Conservation (phyloP, 2,329 filamentous ascomycete genomes). For the Xylariomycetidae sp. region DNA sequence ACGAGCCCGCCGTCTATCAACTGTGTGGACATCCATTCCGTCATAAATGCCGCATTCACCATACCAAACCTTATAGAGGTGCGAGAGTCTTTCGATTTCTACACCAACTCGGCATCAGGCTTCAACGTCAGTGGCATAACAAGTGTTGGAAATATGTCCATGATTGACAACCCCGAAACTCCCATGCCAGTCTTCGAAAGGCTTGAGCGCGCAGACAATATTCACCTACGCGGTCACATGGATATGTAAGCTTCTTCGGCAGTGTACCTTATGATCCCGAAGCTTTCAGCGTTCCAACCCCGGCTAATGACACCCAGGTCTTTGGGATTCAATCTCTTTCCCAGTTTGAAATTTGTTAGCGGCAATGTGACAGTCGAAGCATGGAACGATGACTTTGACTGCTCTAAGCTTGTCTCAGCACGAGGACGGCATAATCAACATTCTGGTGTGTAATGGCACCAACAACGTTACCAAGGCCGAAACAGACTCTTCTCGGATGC, state of each 20-base stretch:
- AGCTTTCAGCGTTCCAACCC: too few species aligned
- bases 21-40: too few species aligned
- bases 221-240: slow-evolving; percentile 5
- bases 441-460: slow-evolving; percentile 4
- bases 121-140: slow-evolving; percentile 3
- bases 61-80: too few species aligned
- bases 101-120: too few species aligned
- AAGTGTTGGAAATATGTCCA: background rate
- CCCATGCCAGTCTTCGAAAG: slow-evolving; percentile 1
- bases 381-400: slow-evolving; percentile 10
- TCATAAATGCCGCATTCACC: too few species aligned
- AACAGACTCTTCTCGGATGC: background rate
- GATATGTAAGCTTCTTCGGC: slow-evolving; percentile 8
- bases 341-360: slow-evolving; percentile 1
- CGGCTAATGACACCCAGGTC: too few species aligned
- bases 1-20: too few species aligned
- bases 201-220: slow-evolving; percentile 3
- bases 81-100: too few species aligned
- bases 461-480: too few species aligned
- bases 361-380: slow-evolving; percentile 7
- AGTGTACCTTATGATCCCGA: too few species aligned
- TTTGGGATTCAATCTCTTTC: slow-evolving; percentile 5
- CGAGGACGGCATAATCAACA: slow-evolving; percentile 2
- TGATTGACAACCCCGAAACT: slow-evolving; percentile 5
- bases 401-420: slow-evolving; percentile 8